Evolutionary conservation across 179 eudicot genomes (phyloP), one percentile per base, ranked within the genome.

Genomic region (Spergularia azorica): DNA sequence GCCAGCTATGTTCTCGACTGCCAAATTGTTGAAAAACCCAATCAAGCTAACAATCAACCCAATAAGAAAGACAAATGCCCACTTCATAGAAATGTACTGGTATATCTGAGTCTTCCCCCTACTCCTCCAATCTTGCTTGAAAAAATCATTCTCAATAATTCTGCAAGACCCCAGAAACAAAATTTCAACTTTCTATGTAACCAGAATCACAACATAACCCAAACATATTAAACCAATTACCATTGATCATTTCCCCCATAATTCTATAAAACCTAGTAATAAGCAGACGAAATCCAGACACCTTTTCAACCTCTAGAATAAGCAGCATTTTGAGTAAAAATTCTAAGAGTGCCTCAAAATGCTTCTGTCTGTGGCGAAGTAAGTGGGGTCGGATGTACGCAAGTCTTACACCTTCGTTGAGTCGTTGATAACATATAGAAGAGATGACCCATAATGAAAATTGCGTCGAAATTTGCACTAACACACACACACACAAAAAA

Each of bases 81-180:
- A 94, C 71, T 94, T 92, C 92, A 89, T 87, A 67, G 82, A 85
- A 36, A 86, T 74, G 84, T 92, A 92, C 70, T 94, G 94, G 72
- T 69, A 87, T 67, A 92, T 92, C 79, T 92, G 90, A 14, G 63
- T 43, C 84, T 77, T 83, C 57, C 78, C 83, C 65, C 89, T 79
- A 71, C 81, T 84, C 85, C 98, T 80, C 98, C 98, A 94, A 63
- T 94, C 95, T 81, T 90, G 93, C 84, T 89, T 92, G 88, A 88
- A 88, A 70, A 90, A 83, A 57, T 89, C 93, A 83, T 90, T 94
- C 84, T 94, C 98, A 17, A 87, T 82, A 6, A 94, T 88, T 82
- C 98, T 94, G 77, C 83, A 84, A 63, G 59, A 61, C 39, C 52
- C 75, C 12, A 48, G 3, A 69, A 10, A 65, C 32, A 65, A 63